phyloP scores from a whole-genome alignment of 305 asterid species.

The Fraxinus xanthoxyloides region DNA sequence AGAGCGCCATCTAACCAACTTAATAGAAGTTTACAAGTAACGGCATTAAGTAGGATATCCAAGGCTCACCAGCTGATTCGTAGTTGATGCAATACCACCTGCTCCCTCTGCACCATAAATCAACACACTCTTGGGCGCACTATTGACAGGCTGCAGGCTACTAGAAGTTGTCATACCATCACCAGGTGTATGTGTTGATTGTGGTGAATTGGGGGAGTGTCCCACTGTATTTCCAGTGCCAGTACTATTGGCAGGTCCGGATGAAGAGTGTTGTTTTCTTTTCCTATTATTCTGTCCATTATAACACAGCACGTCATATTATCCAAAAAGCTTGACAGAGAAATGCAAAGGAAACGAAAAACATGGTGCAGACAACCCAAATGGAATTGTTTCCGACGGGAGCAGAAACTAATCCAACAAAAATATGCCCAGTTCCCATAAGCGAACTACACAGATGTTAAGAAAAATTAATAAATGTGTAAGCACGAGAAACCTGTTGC shows the following conservation, averaged over 20 bases:
- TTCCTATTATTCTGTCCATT: conserved; percentile 72
- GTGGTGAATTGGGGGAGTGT: conserved; percentile 92
- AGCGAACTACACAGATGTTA: neutral
- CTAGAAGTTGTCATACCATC: conserved; percentile 79
- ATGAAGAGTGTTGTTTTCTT: conserved; percentile 92
- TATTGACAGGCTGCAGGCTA: conserved; percentile 74
- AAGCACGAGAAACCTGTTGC: conserved; percentile 62
- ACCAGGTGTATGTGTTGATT: conserved; percentile 94
- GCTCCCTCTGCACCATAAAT: conserved; percentile 87
- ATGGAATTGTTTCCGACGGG: neutral
- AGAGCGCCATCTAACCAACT: neutral
- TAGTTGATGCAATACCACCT: conserved; percentile 86
- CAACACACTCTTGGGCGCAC: conserved; percentile 70
- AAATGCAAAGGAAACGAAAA: conserved; percentile 3
- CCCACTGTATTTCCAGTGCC: conserved; percentile 98
- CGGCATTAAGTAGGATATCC: neutral
- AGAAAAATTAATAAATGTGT: conserved; percentile 8
- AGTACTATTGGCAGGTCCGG: conserved; percentile 98
- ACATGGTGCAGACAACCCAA: neutral
- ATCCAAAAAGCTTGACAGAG: conserved; percentile 9
- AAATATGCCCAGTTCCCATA: neutral
- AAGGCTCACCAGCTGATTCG: conserved; percentile 83
- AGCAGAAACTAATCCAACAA: conserved; percentile 11
- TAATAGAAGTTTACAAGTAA: neutral
- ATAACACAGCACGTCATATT: conserved; percentile 8